Percentiles rank a stretch among this genome's conserved stretches.
phyloP scores from a whole-genome alignment of 306 rosid species.

The Corylus avellana region DNA sequence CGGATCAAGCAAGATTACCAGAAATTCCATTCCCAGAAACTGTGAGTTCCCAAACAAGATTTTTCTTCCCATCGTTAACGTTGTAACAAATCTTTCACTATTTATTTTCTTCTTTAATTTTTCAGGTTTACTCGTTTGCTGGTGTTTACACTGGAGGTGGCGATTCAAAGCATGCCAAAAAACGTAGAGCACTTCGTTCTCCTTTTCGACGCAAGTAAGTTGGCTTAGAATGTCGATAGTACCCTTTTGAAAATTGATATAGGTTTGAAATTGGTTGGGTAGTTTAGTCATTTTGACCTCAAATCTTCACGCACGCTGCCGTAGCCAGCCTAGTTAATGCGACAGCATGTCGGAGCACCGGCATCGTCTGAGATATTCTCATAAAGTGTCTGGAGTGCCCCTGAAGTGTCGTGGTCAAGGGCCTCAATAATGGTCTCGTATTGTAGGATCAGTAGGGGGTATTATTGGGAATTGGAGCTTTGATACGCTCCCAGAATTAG shows the following conservation, averaged over 20 bases:
- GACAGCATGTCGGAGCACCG: conserved; percentile 42
- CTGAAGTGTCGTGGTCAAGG: conserved; percentile 46
- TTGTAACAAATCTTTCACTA: background rate
- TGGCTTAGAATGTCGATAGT: background rate
- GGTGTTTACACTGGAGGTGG: conserved; percentile 91
- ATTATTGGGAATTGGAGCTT: conserved; percentile 71
- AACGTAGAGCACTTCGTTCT: conserved; percentile 76
- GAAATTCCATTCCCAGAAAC: conserved; percentile 87
- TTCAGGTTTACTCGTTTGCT: conserved; percentile 81
- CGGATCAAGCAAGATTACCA: conserved; percentile 92
- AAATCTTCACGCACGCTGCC: background rate
- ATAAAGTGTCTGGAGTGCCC: conserved; percentile 82
- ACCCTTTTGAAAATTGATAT: background rate
- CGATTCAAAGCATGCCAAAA: conserved; percentile 83
- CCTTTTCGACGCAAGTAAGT: conserved; percentile 95
- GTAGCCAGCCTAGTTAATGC: conserved; percentile 19
- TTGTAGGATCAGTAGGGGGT: conserved; percentile 33
- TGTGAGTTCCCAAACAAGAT: conserved; percentile 54
- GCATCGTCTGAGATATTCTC: conserved; percentile 31
- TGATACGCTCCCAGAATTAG: conserved; percentile 39
- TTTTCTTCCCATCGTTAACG: background rate
- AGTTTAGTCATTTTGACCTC: background rate
- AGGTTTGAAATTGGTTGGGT: background rate
- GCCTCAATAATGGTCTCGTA: conserved; percentile 10
- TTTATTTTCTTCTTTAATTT: conserved; percentile 2